These are phyloP conservation scores for Globisporangium camurandrum DNA, from an alignment of 352 stramenopile genomes.

Conservation along the genomic window DNA sequence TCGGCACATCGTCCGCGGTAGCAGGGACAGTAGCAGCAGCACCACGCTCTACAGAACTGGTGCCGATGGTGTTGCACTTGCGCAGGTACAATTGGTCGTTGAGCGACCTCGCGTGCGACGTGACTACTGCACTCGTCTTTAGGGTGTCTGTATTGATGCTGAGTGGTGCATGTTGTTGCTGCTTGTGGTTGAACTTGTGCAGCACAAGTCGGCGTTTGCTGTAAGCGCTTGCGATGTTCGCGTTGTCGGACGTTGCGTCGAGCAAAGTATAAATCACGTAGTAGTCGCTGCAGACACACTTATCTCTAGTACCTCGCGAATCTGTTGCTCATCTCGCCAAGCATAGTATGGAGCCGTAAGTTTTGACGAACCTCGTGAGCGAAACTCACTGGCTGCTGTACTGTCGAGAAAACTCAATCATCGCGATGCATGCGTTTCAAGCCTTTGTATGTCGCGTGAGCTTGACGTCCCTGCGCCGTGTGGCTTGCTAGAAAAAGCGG, in stretches of 20 bases:
- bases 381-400: conserved; percentile 43
- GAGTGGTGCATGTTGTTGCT: not conserved
- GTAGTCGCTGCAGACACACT: conserved; percentile 80
- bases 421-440: not conserved
- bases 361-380: conserved; percentile 44
- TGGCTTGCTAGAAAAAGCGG: too few relatives aligned
- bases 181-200: too few relatives aligned
- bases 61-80: not conserved
- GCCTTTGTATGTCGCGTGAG: too few relatives aligned
- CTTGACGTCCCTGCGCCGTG: too few relatives aligned
- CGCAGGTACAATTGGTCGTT: conserved; percentile 52
- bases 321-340: conserved; percentile 41
- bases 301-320: conserved; percentile 77
- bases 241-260: conserved; percentile 57
- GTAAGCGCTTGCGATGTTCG: too few relatives aligned
- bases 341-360: conserved; percentile 37
- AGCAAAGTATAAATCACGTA: conserved; percentile 84
- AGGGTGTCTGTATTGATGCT: conserved; percentile 15
- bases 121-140: conserved; percentile 40
- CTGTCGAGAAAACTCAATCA: conserved; percentile 33
- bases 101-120: conserved; percentile 30
- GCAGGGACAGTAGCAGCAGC: not conserved
- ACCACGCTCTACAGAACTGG: not conserved
- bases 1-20: not conserved
- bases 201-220: too few relatives aligned